Percentiles rank a stretch among this genome's conserved stretches.
phyloP scores from a whole-genome alignment of 805 yeast genomes.

The Myxozyma melibiosi region DNA sequence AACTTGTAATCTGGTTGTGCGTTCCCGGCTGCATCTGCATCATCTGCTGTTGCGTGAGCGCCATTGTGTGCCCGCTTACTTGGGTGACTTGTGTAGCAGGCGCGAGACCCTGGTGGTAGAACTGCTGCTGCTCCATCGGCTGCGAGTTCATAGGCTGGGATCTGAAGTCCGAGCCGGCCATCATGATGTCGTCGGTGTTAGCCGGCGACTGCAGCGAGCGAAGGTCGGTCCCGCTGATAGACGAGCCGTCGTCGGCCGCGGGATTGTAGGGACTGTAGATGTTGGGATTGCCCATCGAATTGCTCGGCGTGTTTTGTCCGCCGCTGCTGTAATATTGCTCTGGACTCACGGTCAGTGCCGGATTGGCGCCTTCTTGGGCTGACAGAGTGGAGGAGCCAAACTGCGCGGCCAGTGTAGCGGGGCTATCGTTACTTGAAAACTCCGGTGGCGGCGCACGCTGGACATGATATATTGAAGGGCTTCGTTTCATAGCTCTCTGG shows the following conservation, averaged over 20 bases:
- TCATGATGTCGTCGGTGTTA: not conserved
- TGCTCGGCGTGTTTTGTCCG: not conserved
- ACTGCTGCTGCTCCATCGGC: not conserved
- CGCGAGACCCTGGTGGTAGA: not conserved
- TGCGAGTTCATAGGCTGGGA: not conserved
- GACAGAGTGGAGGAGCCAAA: not conserved
- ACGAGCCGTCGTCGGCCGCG: not conserved
- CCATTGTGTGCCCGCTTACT: too few relatives aligned
- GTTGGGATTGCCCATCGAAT: not conserved
- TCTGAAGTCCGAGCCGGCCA: not conserved
- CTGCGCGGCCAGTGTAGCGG: not conserved
- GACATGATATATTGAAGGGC: not conserved
- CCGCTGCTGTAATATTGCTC: not conserved
- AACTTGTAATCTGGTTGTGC: too few relatives aligned
- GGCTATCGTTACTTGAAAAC: not conserved
- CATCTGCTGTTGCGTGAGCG: too few relatives aligned
- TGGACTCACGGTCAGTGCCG: not conserved
- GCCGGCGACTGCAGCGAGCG: not conserved
- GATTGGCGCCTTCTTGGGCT: not conserved
- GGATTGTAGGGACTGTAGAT: not conserved
- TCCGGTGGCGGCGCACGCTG: not conserved
- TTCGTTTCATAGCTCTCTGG: slow-evolving; percentile 8
- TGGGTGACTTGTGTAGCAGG: too few relatives aligned
- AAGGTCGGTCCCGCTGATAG: slow-evolving; percentile 1
- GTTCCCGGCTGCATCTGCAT: too few relatives aligned